Evolutionary conservation across 192 early-diverging fungal genomes (phyloP).

Genomic region (Backusella westeae): DNA sequence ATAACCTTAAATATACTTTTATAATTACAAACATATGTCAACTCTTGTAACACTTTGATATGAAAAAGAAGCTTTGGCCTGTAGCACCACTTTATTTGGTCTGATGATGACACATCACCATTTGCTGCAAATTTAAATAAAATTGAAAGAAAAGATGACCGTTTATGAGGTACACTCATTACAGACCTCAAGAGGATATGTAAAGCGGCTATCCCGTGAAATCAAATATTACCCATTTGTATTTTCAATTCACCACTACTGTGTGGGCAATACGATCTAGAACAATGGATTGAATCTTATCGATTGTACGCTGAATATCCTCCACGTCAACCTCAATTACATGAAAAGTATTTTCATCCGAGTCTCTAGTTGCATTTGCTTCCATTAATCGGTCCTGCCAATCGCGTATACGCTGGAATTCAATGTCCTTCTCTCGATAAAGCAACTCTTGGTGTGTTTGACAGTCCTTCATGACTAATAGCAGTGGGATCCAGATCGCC

Average conservation of each 20-base stretch:
- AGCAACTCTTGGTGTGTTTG: conserved; percentile 9
- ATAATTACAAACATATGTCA: background rate
- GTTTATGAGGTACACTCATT: too few relatives aligned
- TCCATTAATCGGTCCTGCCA: background rate
- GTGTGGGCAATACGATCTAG: conserved; percentile 9
- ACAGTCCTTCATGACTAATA: conserved; percentile 4
- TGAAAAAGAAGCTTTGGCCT: background rate
- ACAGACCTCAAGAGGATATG: too few relatives aligned
- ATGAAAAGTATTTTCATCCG: background rate
- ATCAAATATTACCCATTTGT: background rate
- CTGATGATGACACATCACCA: background rate
- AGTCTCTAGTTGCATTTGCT: background rate
- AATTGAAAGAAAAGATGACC: background rate
- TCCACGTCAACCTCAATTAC: conserved; percentile 12
- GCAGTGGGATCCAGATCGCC: conserved; percentile 1
- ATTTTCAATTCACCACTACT: background rate
- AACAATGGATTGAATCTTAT: conserved; percentile 9
- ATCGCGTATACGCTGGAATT: background rate
- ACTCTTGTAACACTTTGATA: background rate
- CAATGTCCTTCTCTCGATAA: background rate
- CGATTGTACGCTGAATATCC: background rate
- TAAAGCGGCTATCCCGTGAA: background rate
- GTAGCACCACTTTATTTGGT: background rate
- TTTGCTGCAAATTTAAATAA: background rate
- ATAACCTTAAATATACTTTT: background rate